These are phyloP conservation scores for Rhododendron griersonianum DNA, from an alignment of 148 eudicot genomes.

Conservation along the genomic window DNA sequence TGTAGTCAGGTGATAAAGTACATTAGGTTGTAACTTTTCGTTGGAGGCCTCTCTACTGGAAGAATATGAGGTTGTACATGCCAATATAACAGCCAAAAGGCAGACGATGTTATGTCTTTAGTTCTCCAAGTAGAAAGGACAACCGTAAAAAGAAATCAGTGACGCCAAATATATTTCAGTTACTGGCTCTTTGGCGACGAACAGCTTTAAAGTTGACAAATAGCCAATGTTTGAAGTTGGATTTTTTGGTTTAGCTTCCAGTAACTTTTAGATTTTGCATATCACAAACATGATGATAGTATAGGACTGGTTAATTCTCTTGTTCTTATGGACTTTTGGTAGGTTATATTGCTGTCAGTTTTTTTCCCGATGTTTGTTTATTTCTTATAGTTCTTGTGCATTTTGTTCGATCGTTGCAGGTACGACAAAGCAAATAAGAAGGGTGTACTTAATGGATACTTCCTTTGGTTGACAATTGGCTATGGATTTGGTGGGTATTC, in stretches of 20 bases:
- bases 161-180: neutral
- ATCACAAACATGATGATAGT: neutral
- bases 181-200: neutral
- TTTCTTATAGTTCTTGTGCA: neutral
- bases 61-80: neutral
- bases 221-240: neutral
- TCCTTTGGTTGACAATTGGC: conserved; percentile 63
- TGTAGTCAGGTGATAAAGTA: neutral
- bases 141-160: neutral
- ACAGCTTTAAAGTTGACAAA: neutral
- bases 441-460: conserved; percentile 51
- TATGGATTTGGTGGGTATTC: conserved; percentile 62
- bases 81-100: neutral
- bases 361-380: neutral
- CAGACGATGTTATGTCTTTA: neutral
- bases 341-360: neutral
- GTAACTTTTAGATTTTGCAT: neutral
- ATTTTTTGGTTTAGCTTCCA: neutral
- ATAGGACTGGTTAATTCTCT: neutral
- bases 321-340: neutral
- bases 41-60: neutral
- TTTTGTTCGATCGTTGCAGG: conserved; percentile 33
- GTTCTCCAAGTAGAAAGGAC: neutral
- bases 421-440: conserved; percentile 56
- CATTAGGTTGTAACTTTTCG: neutral